These are phyloP conservation scores for Funneliformis mosseae DNA, from an alignment of 192 early-diverging fungal genomes.

Conservation along the genomic window DNA sequence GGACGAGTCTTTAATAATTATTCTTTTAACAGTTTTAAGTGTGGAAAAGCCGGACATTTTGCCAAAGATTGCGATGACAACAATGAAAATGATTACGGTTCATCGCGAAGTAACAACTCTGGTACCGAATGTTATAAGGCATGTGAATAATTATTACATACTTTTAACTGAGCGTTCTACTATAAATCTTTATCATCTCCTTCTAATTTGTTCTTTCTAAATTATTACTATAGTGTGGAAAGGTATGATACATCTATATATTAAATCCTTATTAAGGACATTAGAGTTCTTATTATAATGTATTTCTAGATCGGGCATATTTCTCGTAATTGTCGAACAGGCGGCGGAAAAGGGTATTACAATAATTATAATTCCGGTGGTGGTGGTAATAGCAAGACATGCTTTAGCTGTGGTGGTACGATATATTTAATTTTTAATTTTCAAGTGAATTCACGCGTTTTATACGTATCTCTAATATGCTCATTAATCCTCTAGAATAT, in stretches of 20 bases:
- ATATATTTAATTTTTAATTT: background rate
- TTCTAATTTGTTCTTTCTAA: background rate
- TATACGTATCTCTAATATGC: background rate
- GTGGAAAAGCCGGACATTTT: background rate
- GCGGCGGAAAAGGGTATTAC: background rate
- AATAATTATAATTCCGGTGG: background rate
- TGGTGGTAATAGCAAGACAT: background rate
- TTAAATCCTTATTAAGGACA: background rate
- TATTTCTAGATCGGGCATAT: background rate
- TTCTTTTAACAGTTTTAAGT: background rate
- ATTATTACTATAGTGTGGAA: background rate
- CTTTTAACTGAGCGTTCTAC: background rate
- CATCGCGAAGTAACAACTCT: background rate
- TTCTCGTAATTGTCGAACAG: background rate
- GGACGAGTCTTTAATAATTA: background rate
- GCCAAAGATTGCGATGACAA: background rate
- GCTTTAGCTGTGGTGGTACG: slow-evolving; percentile 10
- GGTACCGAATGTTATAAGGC: background rate
- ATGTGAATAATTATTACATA: background rate
- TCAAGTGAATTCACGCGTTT: background rate
- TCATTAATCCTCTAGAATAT: background rate
- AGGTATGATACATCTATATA: background rate
- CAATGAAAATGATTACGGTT: background rate
- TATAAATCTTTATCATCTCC: background rate
- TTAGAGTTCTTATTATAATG: background rate